Evolutionary conservation across 2,329 filamentous ascomycete species (phyloP).

Genomic region (Fusarium oxysporum): DNA sequence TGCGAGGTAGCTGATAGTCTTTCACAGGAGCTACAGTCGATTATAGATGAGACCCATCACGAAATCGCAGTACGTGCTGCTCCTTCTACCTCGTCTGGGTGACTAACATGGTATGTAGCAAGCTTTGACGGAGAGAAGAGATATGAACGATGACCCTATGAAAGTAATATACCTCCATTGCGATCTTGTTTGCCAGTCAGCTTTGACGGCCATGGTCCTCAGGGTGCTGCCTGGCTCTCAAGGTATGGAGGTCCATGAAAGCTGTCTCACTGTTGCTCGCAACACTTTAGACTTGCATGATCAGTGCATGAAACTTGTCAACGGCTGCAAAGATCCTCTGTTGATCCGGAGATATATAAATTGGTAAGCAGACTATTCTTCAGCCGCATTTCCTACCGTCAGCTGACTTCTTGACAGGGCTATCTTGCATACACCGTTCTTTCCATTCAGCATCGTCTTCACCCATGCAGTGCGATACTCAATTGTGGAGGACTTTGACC

Average conservation of each 20-base stretch:
- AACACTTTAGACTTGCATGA: slow-evolving; percentile 51
- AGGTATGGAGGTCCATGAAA: slow-evolving; percentile 13
- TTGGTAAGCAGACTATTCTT: slow-evolving; percentile 42
- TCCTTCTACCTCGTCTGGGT: rapidly evolving
- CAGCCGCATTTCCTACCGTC: neutral
- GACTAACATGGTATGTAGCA: slow-evolving; percentile 11
- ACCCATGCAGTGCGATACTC: slow-evolving; percentile 44
- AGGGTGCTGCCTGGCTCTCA: slow-evolving; percentile 36
- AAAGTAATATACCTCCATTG: slow-evolving; percentile 47
- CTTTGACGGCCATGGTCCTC: slow-evolving; percentile 50
- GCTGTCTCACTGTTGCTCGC: slow-evolving; percentile 49
- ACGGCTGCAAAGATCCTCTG: slow-evolving; percentile 42
- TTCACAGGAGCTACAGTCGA: slow-evolving; percentile 9
- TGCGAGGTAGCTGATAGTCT: neutral
- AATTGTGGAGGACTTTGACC: slow-evolving; percentile 11
- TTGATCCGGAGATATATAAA: slow-evolving; percentile 52
- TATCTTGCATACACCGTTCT: slow-evolving; percentile 51
- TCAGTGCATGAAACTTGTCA: slow-evolving; percentile 46
- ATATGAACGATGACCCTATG: slow-evolving; percentile 37
- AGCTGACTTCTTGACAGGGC: slow-evolving; percentile 44
- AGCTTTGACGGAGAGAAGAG: neutral
- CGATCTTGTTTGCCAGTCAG: slow-evolving; percentile 51
- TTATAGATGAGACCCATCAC: slow-evolving; percentile 20
- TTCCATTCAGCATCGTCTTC: slow-evolving; percentile 54
- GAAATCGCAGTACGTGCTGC: slow-evolving; percentile 18